Base-by-base conservation (phyloP, 805 yeast species). In the Lipomyces spencermartinsiae region DNA sequence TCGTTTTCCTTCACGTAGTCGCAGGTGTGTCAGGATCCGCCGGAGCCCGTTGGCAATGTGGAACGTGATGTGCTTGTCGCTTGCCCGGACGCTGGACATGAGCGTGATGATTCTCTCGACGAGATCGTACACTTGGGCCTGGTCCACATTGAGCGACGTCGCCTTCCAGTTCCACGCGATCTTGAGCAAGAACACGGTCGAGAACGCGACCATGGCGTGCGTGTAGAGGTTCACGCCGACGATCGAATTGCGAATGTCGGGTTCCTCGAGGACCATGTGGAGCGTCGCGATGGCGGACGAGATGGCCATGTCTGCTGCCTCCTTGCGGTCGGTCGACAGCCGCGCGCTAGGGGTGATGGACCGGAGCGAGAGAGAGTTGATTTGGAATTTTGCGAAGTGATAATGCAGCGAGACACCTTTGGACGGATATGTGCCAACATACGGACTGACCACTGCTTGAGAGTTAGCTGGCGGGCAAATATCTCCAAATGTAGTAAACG, bases 281-380 rank as follows among this genome's bases (percentile, higher is more conserved):
- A 54, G 58, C 7, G 58, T 54, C 35, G 58, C 58, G 10, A 54
- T 33, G 7, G 58, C 58, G n/a, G 58, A 54, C 16, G 58, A 31
- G 5, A 54, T 54, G n/a, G 58, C 58, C 35, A 54, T 54, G 58
- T 54, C 35, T 14, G 58, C 34, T 19, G 35, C 35, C 58, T 54
- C 58, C 16, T 33, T 54, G 34, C 58, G 34, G 58, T 54, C 58
- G 3, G 58, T 54, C 35, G 58, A 54, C 3, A 54, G n/a, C 34
- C 14, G 12, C n/a, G 35, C 58, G 58, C 9, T 54, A n/a, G 58
- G 58, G 14, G 58, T 31, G n/a, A 19, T 31, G 19, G 35, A 31
- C 4, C 58, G 34, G 9, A 54, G 35, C 8, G 58, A 14, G 16
- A 54, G 58, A 31, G 35, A 31, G 37, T 54, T 54, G 35, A 54